Evolutionary conservation across 371 early-diverging fungal genomes (phyloP).

Genomic region (Encephalitozoon hellem): DNA sequence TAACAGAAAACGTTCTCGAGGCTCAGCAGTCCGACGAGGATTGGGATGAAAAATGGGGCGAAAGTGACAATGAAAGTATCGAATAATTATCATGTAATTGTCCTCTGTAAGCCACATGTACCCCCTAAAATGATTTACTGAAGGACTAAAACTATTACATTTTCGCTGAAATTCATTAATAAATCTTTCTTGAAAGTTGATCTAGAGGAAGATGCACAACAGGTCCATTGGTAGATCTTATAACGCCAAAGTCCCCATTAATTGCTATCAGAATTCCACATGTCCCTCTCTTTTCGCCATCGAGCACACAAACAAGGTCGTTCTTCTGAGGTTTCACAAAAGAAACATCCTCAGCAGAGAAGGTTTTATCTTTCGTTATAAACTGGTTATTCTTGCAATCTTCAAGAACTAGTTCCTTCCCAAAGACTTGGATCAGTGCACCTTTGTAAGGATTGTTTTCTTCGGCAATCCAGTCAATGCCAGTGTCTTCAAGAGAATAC

Average conservation of each 20-base stretch:
- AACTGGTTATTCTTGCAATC: constrained; percentile 8
- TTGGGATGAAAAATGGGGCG: constrained; percentile 8
- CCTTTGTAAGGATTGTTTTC: constrained; percentile 14
- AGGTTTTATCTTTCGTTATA: constrained; percentile 9
- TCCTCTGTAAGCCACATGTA: too few species aligned
- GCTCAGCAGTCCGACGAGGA: not conserved
- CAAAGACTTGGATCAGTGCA: constrained; percentile 1
- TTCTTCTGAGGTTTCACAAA: constrained; percentile 69
- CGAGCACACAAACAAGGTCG: constrained; percentile 68
- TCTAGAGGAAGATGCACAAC: constrained; percentile 24
- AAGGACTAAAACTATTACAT: not conserved
- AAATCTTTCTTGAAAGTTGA: constrained; percentile 12
- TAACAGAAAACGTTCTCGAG: not conserved
- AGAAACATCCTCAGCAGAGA: constrained; percentile 59
- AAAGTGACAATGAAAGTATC: not conserved
- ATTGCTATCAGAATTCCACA: constrained; percentile 69
- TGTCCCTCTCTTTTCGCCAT: constrained; percentile 67
- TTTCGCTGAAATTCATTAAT: not conserved
- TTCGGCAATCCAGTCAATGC: constrained; percentile 13
- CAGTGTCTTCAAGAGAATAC: not conserved
- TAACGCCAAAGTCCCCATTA: constrained; percentile 71
- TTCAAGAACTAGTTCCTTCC: not conserved
- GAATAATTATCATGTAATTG: not conserved
- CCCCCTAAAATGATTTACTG: too few species aligned
- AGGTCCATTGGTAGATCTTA: constrained; percentile 62